These are phyloP conservation scores for Microcyclosporella mali DNA, from an alignment of 2,329 filamentous ascomycete species.

Conservation along the genomic window DNA sequence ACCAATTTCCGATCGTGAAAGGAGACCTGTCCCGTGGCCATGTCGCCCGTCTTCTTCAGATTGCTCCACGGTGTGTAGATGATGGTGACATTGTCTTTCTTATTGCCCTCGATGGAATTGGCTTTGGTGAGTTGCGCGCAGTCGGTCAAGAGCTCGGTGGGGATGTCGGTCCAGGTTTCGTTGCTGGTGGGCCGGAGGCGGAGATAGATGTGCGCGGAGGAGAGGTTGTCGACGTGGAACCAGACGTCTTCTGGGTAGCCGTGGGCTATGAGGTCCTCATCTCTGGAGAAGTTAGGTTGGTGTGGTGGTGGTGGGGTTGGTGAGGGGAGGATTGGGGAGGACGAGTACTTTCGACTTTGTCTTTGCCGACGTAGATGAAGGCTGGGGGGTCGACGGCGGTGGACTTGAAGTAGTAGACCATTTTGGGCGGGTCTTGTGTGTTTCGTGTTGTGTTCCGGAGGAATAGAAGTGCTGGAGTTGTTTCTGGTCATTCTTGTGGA, in stretches of 20 bases:
- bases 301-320: conserved; percentile 10
- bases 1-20: conserved; percentile 88
- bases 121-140: conserved; percentile 97
- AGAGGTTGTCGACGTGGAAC: conserved; percentile 98
- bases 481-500: no score
- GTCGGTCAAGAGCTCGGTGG: conserved; percentile 68
- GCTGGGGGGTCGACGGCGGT: conserved; percentile 74
- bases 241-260: conserved; percentile 95
- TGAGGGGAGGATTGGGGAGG: conserved; percentile 33
- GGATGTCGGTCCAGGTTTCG: conserved; percentile 77
- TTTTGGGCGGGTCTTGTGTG: conserved; percentile 32
- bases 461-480: no score
- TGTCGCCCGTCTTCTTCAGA: conserved; percentile 87
- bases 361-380: conserved; percentile 93
- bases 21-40: conserved; percentile 90
- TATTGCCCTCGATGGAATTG: conserved; percentile 98
- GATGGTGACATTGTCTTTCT: conserved; percentile 93
- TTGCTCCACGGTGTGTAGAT: conserved; percentile 99
- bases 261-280: conserved; percentile 92
- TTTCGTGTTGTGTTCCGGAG: no score
- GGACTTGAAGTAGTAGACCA: conserved; percentile 97
- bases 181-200: conserved; percentile 62
- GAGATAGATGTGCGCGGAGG: conserved; percentile 92
- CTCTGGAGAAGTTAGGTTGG: conserved; percentile 46
- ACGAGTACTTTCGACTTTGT: conserved; percentile 99